A percentile compares a stretch with the other conserved stretches of the same genome.
These are phyloP conservation scores for Daldinia grandis DNA, from an alignment of 495 filamentous ascomycete genomes.

Conservation along the genomic window DNA sequence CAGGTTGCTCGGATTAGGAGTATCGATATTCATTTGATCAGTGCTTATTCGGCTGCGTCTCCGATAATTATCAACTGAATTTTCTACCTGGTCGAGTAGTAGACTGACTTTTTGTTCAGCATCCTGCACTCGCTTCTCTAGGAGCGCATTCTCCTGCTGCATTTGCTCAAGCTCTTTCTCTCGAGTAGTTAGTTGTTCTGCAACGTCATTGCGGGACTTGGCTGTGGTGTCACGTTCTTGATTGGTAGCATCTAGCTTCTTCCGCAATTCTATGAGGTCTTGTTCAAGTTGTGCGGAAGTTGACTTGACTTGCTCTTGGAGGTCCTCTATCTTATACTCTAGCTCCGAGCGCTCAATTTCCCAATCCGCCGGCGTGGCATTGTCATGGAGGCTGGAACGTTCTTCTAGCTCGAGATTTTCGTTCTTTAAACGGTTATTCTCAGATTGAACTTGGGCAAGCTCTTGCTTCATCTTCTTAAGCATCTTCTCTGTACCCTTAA, in stretches of 20 bases:
- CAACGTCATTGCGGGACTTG: slow-evolving; percentile 63
- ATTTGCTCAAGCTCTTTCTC: slow-evolving; percentile 79
- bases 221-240: slow-evolving; percentile 73
- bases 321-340: slow-evolving; percentile 68
- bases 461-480: slow-evolving; percentile 98
- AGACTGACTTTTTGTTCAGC: slow-evolving; percentile 93
- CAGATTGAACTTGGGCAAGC: slow-evolving; percentile 82
- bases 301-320: slow-evolving; percentile 72
- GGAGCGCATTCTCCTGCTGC: slow-evolving; percentile 77
- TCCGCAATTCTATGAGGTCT: slow-evolving; percentile 71
- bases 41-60: slow-evolving; percentile 63
- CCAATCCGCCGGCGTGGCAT: slow-evolving; percentile 69
- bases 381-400: slow-evolving; percentile 52
- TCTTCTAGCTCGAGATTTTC: slow-evolving; percentile 72
- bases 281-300: slow-evolving; percentile 73
- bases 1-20: slow-evolving; percentile 45
- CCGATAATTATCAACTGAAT: slow-evolving; percentile 92
- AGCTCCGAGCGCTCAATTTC: slow-evolving; percentile 76
- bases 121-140: slow-evolving; percentile 84
- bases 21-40: slow-evolving; percentile 39
- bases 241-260: slow-evolving; percentile 69
- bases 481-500: slow-evolving; percentile 99
- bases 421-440: slow-evolving; percentile 82
- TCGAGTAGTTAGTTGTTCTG: slow-evolving; percentile 66
- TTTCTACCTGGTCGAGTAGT: slow-evolving; percentile 91